Evolutionary conservation across 352 stramenopile species (phyloP), one percentile per base, ranked within the genome.

Genomic region (Phytophthora sojae): DNA sequence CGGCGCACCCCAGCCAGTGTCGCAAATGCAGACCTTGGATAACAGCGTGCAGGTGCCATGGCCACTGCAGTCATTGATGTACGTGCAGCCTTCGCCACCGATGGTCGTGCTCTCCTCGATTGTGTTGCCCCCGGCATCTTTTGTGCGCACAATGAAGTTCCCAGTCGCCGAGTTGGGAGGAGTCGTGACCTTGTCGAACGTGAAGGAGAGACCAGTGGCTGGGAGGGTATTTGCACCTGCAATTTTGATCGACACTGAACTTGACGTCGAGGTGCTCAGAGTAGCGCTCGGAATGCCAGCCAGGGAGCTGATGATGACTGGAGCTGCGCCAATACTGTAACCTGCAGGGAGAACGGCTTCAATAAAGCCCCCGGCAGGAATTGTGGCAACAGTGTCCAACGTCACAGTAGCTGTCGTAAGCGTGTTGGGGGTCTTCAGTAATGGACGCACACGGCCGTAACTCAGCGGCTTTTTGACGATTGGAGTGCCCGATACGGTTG

Each of bases 51-150:
- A 96, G 17, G 76, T 82, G 8, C 91, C 90, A 64, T 96, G 86
- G 25, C 85, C 86, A 64, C 83, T 96, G 79, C 94, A 98, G 42
- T 94, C 85, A 51, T 95, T 96, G 12, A 90, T 35, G 47, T 87
- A 83, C 8, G 71, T 75, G 58, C 85, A 93, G 7, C 83, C 86
- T 61, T 91, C 86, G 14, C 86, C 86, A 25, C 71, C 75, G 39
- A 91, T 77, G 42, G 63, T 77, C 32, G 67, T 69, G 21, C 75
- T 80, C 35, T 92, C 82, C 62, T 94, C 86, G 1, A 94, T 75
- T 8, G 82, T 84, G 32, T 77, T 80, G 9, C 66, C 66, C 9
- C 59, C 32, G 1, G 74, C 71, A 30, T 91, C 83, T 44, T 61
- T 60, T 15, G 86, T 94, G 25, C 77, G 81, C 1, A 94, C 62